Evolutionary conservation across 1,139 yeast species (phyloP), one percentile per base, ranked within the genome.

Genomic region (Starmera stellimalicola): DNA sequence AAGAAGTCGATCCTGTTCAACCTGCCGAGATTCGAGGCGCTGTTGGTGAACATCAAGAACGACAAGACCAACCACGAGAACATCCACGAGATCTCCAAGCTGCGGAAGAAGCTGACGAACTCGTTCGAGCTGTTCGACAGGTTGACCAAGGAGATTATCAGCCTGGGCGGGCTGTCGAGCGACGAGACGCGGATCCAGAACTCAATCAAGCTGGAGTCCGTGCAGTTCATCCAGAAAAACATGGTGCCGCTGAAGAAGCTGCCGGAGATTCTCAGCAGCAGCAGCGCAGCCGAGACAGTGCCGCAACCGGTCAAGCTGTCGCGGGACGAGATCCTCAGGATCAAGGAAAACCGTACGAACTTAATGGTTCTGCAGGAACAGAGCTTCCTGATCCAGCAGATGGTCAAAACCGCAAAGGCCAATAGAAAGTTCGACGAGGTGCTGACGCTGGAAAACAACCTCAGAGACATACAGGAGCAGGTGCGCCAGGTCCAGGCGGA

Each of bases 351-450:
- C 25, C 63, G 93, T 36, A 93, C 85, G 45, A 80, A 81, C 44
- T 57, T 88, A 37, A 81, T 87, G 79, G 95, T 88, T 11, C 62
- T 85, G 57, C 80, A 80, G 43, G 96, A 88, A 50, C 97, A 88
- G 50, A 67, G 68, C 48, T 85, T 73, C 46, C 57, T 88, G 41
- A 77, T 88, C 4, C 73, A 74, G 37, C 68, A 70, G 17, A 70
- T 79, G 68, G 69, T 82, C 16, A 62, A 65, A 5, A 73, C 69
- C 15, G 73, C 79, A 29, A 83, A 79, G 38, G 67, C 65, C 42
- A 73, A 71, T 36, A 62, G 96, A 29, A 72, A 74, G 42, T 85
- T 84, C 51, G 95, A 87, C 41, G 95, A 85, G 50, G 57, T 85
- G 31, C 63, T 61, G 16, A 69, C 84, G 0, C 58, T 88, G 34